Evolutionary conservation across 805 yeast genomes (phyloP), one percentile per base, ranked within the genome.

Genomic region (Metschnikowia cubensis): DNA sequence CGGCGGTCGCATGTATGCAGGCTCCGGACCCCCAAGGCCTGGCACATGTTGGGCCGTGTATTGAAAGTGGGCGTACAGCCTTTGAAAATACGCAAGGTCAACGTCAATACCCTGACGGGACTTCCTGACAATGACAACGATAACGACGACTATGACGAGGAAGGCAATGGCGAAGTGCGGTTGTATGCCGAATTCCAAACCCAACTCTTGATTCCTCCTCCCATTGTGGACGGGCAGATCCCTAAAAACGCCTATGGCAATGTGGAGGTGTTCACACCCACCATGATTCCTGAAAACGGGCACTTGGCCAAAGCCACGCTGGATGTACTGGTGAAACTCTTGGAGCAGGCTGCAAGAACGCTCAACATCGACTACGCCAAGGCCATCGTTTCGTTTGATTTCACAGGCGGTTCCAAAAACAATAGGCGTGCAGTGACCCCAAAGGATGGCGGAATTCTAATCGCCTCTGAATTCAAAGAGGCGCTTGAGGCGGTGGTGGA

Each of bases 331-430:
- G 67, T 79, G 57, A 75, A 79, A 35, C 66, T 76, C 50, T 81
- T 87, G 0, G 81, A 79, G 35, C 74, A 74, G 43, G 97, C 98
- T 0, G 96, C 96, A 0, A 78, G 77, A 50, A 61, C 82, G 0
- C 59, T 91, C 10, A 81, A 79, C 0, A 75, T 92, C 6, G 96
- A 89, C 56, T 89, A 76, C 69, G 97, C 96, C 0, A 84, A 82
- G 43, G 98, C 97, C 0, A 91, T 90, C 2, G 84, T 85, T 2
- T 89, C 91, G 0, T 92, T 94, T 68, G 94, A 89, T 49, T 94
- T 87, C 67, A 66, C 64, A 7, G 45, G 53, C 29, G 50, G 51
- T 11, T 56, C 52, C 35, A 47, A 74, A 29, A 66, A 68, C 39
- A 63, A 73, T 39, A 65, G 73, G 7, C 61, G 61, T 33, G 56